Conservation (phyloP, 352 stramenopile genomes). For the Pythium dissimile region DNA sequence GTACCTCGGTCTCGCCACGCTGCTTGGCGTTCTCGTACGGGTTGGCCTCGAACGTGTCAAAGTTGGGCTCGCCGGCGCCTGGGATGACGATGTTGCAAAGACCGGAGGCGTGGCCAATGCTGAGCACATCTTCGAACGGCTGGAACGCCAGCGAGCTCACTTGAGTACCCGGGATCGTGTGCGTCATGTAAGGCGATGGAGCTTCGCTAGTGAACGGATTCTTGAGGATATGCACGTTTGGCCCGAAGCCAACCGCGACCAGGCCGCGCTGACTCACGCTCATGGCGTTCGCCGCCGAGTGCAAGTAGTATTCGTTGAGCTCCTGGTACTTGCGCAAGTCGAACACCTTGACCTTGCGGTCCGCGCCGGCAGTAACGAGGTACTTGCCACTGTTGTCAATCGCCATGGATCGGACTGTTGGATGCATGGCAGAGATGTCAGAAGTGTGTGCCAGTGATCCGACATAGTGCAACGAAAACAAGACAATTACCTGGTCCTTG, state of each 20-base stretch:
- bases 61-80: slow-evolving; percentile 96
- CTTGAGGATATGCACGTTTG: slow-evolving; percentile 91
- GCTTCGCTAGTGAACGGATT: slow-evolving; percentile 79
- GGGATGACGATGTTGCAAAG: slow-evolving; percentile 91
- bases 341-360: slow-evolving; percentile 96
- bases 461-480: not conserved
- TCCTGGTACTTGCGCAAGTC: slow-evolving; percentile 97
- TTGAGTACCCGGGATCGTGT: slow-evolving; percentile 80
- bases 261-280: slow-evolving; percentile 96
- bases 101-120: slow-evolving; percentile 90
- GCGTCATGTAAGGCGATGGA: slow-evolving; percentile 89
- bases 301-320: slow-evolving; percentile 93
- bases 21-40: slow-evolving; percentile 97
- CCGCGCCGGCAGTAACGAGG: slow-evolving; percentile 94
- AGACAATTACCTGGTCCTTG: slow-evolving; percentile 86
- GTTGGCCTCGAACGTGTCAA: slow-evolving; percentile 98
- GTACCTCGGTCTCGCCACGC: slow-evolving; percentile 94
- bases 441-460: no score
- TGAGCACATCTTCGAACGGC: slow-evolving; percentile 98
- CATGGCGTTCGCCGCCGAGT: slow-evolving; percentile 80
- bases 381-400: slow-evolving; percentile 93
- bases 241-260: slow-evolving; percentile 92
- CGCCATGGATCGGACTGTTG: slow-evolving; percentile 84
- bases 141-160: slow-evolving; percentile 93
- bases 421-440: no score